Percentiles rank a stretch among this genome's conserved stretches.
phyloP scores from a whole-genome alignment of 2,329 filamentous ascomycete genomes.

The Fusarium agapanthi region DNA sequence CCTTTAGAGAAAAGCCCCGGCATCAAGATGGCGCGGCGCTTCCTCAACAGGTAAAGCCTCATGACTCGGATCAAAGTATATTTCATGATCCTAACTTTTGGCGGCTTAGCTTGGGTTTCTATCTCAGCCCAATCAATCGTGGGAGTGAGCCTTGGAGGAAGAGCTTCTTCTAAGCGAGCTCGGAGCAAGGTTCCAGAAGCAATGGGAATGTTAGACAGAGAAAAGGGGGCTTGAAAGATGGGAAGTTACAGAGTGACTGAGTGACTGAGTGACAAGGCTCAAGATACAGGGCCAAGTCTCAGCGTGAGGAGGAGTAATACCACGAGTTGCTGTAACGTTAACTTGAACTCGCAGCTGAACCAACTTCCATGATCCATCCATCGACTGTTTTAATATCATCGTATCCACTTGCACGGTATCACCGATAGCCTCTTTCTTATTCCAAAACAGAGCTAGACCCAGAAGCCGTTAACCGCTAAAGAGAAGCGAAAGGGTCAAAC shows the following conservation, averaged over 20 bases:
- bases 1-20: slow-evolving; percentile 21
- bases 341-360: not conserved
- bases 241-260: not conserved
- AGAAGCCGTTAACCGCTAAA: not conserved
- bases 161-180: not conserved
- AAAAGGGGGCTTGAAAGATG: not conserved
- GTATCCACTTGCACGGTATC: not conserved
- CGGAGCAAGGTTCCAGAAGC: not conserved
- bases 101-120: slow-evolving; percentile 10
- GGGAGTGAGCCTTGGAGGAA: not conserved
- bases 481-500: not conserved
- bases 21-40: slow-evolving; percentile 35
- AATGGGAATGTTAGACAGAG: not conserved
- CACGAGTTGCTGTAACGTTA: not conserved
- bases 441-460: slow-evolving; percentile 5
- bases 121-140: slow-evolving; percentile 11
- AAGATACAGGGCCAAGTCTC: no score
- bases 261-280: no score
- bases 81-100: slow-evolving; percentile 13
- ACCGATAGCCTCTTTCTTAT: not conserved
- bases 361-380: not conserved
- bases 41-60: slow-evolving; percentile 25
- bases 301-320: no score
- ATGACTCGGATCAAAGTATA: slow-evolving; percentile 33
- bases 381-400: not conserved